Evolutionary conservation across 176 grass and related monocot species (phyloP), one percentile per base, ranked within the genome.

Genomic region (Bonia amplexicaulis): DNA sequence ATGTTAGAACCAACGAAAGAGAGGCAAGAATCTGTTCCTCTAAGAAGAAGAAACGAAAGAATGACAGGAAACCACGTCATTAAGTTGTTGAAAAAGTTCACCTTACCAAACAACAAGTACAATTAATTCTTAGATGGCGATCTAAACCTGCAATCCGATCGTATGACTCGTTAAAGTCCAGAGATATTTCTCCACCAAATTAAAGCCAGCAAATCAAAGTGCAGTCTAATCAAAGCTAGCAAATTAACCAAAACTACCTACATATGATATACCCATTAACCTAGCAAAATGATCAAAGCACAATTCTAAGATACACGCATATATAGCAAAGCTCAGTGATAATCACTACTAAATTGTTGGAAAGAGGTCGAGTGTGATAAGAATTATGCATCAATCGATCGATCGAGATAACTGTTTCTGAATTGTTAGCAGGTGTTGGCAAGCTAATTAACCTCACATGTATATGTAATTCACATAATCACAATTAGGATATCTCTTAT

Each of bases 11-110:
- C 25, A 59, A 25, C 1, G 64, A 65, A 82, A 84, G 31, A 53
- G 27, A 66, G 23, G 35, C 54, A 75, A 63, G 72, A 62, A 66
- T 82, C 19, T 66, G 39, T 76, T 81, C 61, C n/a, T 86, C 54
- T 25, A 13, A 12, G 71, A 41, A 26, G 45, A 64, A 47, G 27
- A 72, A 90, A 86, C 73, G 73, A 90, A 83, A 86, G 88, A 90
- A 78, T 69, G 66, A n/a, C 55, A 86, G 3, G 84, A 73, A 86
- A 73, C 88, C 84, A 90, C 88, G 88, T 90, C 73, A 66, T 77
- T 37, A 58, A 37, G 44, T 39, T 46, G 45, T 75, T 80, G 67
- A 82, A 76, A 77, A 77, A 37, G 45, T 66, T 71, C 66, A 82
- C 37, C 46, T 65, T 66, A 86, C 57, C 49, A 72, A 64, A 55